Evolutionary conservation across 108 stramenopile genomes (phyloP), one percentile per base, ranked within the genome.

Genomic region (Aurantiochytrium sp.): DNA sequence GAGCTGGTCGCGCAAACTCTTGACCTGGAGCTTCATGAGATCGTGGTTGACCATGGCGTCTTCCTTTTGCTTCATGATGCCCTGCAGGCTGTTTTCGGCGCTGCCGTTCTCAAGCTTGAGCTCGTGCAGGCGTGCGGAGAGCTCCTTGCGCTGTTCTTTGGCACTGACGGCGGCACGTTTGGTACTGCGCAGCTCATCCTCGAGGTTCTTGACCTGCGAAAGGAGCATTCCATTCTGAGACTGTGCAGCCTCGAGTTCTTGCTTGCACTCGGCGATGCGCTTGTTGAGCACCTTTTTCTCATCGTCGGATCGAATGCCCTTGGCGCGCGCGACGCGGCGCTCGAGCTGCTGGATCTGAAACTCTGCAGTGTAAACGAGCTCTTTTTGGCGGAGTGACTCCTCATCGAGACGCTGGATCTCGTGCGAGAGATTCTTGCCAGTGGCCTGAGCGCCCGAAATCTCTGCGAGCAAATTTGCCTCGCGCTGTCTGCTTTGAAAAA

Each of bases 321-420:
- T 92, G 64, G 95, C 96, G n/a, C 95, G 93, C 8, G 96, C 95
- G 44, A 97, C 94, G 72, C 96, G 96, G 60, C 94, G 90, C 89
- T 96, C 96, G 91, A 95, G 95, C 83, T 94, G 94, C 89, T 96
- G 95, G 23, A 96, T 95, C 92, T 97, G 95, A 89, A 96, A 96
- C 91, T 96, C 96, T 45, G 95, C 95, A 69, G 94, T 94, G 91
- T 95, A 95, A 49, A 96, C 60, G 12, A 97, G 92, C 93, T 96
- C 96, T 73, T 93, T 89, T 89, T 97, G 96, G n/a, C 94, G 89
- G 44, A 91, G 57, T 58, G 89, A 72, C 87, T 96, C 94, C 19
- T 60, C 72, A 57, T 96, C 96, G 45, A 97, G 92, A 28, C 90
- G 88, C 72, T 87, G 89, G 4, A 96, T 72, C 88, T 96, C 94